phyloP scores from a whole-genome alignment of 2,329 filamentous ascomycete genomes.

The Fusarium fujikuroi region DNA sequence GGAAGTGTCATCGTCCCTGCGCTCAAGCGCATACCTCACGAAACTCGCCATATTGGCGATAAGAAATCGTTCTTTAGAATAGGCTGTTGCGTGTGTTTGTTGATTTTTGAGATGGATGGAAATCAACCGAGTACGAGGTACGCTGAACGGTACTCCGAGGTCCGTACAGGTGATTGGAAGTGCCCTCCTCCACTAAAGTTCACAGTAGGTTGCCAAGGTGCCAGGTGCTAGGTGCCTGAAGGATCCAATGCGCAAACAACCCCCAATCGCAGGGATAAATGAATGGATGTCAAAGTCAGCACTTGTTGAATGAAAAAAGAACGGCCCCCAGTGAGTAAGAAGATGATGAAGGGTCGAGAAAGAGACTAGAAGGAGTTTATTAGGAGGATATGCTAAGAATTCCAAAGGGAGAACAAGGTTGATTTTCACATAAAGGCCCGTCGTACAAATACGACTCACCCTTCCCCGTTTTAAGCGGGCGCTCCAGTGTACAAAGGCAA shows the following conservation, averaged over 20 bases:
- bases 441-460: conserved; percentile 15
- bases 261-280: conserved; percentile 18
- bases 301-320: conserved; percentile 10
- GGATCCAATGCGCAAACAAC: conserved; percentile 21
- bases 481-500: conserved; percentile 21
- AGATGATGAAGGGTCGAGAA: neutral
- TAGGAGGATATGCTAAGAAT: neutral
- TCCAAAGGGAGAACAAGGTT: conserved; percentile 1
- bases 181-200: conserved; percentile 5
- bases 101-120: conserved; percentile 11
- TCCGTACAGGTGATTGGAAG: conserved; percentile 6
- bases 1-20: conserved; percentile 23
- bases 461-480: neutral
- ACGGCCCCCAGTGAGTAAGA: conserved; percentile 9
- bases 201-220: conserved; percentile 18
- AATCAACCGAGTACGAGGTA: conserved; percentile 11
- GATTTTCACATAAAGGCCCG: neutral
- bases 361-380: neutral
- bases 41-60: conserved; percentile 33
- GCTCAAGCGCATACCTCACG: conserved; percentile 29
- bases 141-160: neutral
- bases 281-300: conserved; percentile 14
- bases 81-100: conserved; percentile 8
- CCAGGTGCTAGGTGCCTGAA: neutral
- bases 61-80: neutral